Percentiles rank a stretch among this genome's conserved stretches.
phyloP scores from a whole-genome alignment of 2,329 filamentous ascomycete species.

The Phyllosticta citriasiana region DNA sequence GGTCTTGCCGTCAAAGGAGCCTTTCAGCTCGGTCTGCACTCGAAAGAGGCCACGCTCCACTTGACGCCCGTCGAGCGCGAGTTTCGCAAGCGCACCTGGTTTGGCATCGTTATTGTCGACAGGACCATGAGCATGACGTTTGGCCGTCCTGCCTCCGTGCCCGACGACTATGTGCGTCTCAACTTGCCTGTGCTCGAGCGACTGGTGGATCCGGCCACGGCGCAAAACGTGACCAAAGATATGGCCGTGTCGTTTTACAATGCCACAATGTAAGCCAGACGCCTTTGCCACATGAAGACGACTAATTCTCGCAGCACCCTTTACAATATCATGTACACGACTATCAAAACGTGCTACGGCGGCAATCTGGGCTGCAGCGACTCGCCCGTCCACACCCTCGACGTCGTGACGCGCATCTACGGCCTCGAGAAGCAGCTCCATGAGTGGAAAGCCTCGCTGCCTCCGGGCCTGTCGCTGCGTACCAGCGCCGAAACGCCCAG shows the following conservation, averaged over 20 bases:
- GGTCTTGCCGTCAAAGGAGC: slow-evolving; percentile 44
- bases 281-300: too few relatives aligned
- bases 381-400: slow-evolving; percentile 14
- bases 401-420: slow-evolving; percentile 23
- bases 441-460: slow-evolving; percentile 29
- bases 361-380: slow-evolving; percentile 33
- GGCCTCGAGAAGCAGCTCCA: slow-evolving; percentile 30
- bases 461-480: slow-evolving; percentile 17
- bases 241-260: slow-evolving; percentile 22
- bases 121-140: slow-evolving; percentile 44
- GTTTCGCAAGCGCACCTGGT: slow-evolving; percentile 41
- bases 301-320: slow-evolving; percentile 19
- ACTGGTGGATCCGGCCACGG: slow-evolving; percentile 12
- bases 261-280: slow-evolving; percentile 28
- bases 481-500: background rate
- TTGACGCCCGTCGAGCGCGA: slow-evolving; percentile 37
- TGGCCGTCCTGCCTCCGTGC: slow-evolving; percentile 38
- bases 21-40: slow-evolving; percentile 44
- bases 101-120: slow-evolving; percentile 39
- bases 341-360: slow-evolving; percentile 15
- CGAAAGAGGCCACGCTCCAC: slow-evolving; percentile 24
- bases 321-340: slow-evolving; percentile 23
- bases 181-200: slow-evolving; percentile 21
- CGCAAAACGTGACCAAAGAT: background rate
- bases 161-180: slow-evolving; percentile 34